These are phyloP conservation scores for Paspalum notatum DNA, from an alignment of 176 grass and related monocot genomes.

Conservation along the genomic window DNA sequence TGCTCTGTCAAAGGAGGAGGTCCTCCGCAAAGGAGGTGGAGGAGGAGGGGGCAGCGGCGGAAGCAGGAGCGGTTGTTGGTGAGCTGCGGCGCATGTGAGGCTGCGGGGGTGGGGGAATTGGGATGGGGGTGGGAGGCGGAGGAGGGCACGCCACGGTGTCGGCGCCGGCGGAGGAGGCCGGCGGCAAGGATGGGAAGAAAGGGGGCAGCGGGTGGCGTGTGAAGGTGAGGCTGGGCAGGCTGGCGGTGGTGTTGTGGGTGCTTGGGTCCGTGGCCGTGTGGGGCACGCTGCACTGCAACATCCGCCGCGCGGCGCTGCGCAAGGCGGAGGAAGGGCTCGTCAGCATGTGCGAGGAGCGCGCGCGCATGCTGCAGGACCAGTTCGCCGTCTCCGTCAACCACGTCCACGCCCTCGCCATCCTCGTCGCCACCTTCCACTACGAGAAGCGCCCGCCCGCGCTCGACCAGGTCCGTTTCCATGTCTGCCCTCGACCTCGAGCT, in stretches of 20 bases:
- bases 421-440: constrained; percentile 97
- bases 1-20: constrained; percentile 17
- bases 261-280: constrained; percentile 14
- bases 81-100: constrained; percentile 34
- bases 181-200: constrained; percentile 5
- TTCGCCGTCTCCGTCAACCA: constrained; percentile 96
- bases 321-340: constrained; percentile 75
- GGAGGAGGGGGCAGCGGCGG: neutral
- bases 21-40: neutral
- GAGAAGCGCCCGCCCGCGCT: constrained; percentile 82
- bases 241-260: constrained; percentile 51
- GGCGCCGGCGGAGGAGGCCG: constrained; percentile 28
- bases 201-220: constrained; percentile 1
- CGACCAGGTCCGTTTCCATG: constrained; percentile 68
- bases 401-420: constrained; percentile 94
- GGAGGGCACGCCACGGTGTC: neutral
- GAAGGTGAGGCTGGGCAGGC: constrained; percentile 47
- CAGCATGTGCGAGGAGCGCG: constrained; percentile 96
- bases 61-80: neutral
- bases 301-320: constrained; percentile 39
- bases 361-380: constrained; percentile 97
- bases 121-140: constrained; percentile 30
- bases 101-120: neutral
- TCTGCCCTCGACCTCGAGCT: neutral
- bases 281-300: constrained; percentile 36